Evolutionary conservation across 2,329 filamentous ascomycete genomes (phyloP).

Genomic region (Aulographum hederae): DNA sequence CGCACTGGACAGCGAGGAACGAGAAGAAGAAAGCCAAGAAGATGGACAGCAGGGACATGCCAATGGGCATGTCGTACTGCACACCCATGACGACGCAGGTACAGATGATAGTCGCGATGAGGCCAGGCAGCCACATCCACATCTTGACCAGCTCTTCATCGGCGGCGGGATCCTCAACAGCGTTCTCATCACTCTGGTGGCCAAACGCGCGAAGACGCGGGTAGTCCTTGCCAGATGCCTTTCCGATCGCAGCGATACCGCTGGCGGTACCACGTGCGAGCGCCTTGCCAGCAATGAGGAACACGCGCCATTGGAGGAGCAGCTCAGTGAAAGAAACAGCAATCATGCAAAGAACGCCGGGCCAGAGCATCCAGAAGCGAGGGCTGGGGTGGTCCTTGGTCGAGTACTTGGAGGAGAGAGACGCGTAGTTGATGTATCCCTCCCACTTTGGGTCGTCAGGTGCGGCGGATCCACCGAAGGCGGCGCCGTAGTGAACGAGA

Average conservation of each 20-base stretch:
- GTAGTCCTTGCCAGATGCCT: slow-evolving; percentile 24
- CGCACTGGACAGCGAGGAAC: slow-evolving; percentile 42
- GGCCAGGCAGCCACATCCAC: slow-evolving; percentile 34
- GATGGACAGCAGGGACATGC: slow-evolving; percentile 36
- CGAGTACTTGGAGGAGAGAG: slow-evolving; percentile 15
- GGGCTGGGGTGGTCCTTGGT: slow-evolving; percentile 27
- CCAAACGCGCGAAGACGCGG: slow-evolving; percentile 25
- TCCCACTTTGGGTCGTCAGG: slow-evolving; percentile 25
- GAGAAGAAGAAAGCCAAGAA: slow-evolving; percentile 42
- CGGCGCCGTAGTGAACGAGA: slow-evolving; percentile 32
- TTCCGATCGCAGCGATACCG: slow-evolving; percentile 21
- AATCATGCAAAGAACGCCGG: slow-evolving; percentile 31
- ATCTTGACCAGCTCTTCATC: slow-evolving; percentile 29
- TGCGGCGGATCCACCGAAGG: slow-evolving; percentile 21
- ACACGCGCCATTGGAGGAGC: slow-evolving; percentile 23
- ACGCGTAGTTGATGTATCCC: slow-evolving; percentile 20
- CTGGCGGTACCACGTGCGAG: slow-evolving; percentile 27
- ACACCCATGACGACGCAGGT: slow-evolving; percentile 33
- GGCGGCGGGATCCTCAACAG: slow-evolving; percentile 31
- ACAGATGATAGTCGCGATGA: slow-evolving; percentile 29
- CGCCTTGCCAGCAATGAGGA: slow-evolving; percentile 29
- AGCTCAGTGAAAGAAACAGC: slow-evolving; percentile 30
- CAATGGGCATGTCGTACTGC: slow-evolving; percentile 37
- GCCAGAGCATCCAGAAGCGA: slow-evolving; percentile 34
- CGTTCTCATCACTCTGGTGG: slow-evolving; percentile 17